Evolutionary conservation across 768 basidiomycete species (phyloP), one percentile per base, ranked within the genome.

Genomic region (Lactarius deliciosus): DNA sequence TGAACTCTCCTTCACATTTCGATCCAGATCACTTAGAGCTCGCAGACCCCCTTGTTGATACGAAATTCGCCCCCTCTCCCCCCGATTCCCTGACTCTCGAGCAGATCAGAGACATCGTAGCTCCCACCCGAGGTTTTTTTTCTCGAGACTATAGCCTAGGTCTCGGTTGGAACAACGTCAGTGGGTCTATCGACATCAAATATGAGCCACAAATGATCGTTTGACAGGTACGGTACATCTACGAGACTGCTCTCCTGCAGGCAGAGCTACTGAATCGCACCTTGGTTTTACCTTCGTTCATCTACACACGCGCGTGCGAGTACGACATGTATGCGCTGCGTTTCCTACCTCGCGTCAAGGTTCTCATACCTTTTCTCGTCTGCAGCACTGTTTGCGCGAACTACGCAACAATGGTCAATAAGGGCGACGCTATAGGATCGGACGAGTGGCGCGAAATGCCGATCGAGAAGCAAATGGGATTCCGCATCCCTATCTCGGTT

Each of bases 131-230:
- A 55, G 81, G 81, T 4, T 83, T 75, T 61, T 82, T 80, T 65
- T 75, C 76, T 22, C 76, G 82, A 43, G 81, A 82, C 60, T 82
- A 73, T 66, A 80, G 76, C 58, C 72, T 81, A 62, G 76, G 75
- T 2, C 71, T 83, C 3, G 82, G 81, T 20, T 82, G 81, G 80
- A 82, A 83, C 69, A 83, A 82, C 54, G 80, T 82, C 28, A 66
- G 80, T 71, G 13, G 11, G 25, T 20, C 50, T 20, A 3, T 43
- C 10, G 32, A n/a, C 10, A 20, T 1, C 11, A 5, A 36, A 15
- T 34, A 36, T 1, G 30, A 28, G 16, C 57, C 41, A 41, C 70
- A 66, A 50, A 72, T n/a, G 25, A 18, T 18, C 25, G 22, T 22
- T 65, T 41, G 0, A 53, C 47, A 81, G 81, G 75, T 82, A 75